Conservation (phyloP, 805 yeast genomes). For the Pichia gijzeniarum region DNA sequence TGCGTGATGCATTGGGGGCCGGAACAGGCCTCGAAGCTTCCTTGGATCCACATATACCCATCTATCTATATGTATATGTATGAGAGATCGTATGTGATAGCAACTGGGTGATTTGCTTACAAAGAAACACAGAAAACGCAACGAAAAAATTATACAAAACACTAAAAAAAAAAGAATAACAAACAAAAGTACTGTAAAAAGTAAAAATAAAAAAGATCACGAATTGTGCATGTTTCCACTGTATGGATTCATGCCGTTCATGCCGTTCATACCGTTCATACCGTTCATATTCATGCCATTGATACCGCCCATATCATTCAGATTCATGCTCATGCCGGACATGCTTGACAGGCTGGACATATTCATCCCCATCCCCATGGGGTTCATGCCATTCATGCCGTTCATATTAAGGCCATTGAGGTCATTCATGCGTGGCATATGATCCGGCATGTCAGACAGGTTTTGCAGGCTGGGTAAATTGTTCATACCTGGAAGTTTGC, state of each 20-base stretch:
- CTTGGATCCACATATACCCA: constrained; percentile 26
- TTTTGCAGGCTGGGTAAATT: constrained; percentile 3
- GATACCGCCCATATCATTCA: background rate
- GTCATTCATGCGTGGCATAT: constrained; percentile 1
- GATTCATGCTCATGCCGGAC: background rate
- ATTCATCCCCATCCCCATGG: constrained; percentile 1
- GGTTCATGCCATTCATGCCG: background rate
- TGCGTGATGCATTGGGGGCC: background rate
- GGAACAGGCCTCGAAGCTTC: constrained; percentile 11
- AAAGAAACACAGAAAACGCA: background rate
- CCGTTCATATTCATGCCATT: background rate
- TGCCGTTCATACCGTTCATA: constrained; percentile 1
- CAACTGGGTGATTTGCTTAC: background rate
- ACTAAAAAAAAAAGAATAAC: background rate
- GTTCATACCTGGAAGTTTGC: constrained; percentile 1
- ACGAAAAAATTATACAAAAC: background rate
- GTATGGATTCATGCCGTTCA: constrained; percentile 5
- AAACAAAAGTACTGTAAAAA: background rate
- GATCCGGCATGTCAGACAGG: constrained; percentile 1
- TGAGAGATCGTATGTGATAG: no score
- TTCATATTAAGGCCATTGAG: background rate
- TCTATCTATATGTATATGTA: no score
- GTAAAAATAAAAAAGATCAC: background rate
- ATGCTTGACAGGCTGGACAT: background rate
- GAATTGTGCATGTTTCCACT: constrained; percentile 5